These are phyloP conservation scores for Ampelomyces quisqualis DNA, from an alignment of 2,329 filamentous ascomycete genomes.

Conservation along the genomic window DNA sequence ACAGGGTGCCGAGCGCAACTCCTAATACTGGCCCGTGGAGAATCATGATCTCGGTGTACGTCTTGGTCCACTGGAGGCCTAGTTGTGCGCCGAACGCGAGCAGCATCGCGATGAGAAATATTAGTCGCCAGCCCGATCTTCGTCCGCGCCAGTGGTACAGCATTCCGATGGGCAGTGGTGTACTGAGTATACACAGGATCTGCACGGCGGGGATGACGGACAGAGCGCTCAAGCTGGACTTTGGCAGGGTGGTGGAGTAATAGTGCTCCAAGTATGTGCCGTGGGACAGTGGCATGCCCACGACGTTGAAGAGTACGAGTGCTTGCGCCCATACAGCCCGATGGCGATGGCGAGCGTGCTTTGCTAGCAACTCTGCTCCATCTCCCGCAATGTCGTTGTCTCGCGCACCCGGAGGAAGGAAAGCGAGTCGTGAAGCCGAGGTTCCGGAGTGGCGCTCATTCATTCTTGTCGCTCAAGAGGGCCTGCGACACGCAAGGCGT, in stretches of 20 bases:
- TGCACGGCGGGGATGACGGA: slow-evolving; percentile 14
- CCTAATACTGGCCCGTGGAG: slow-evolving; percentile 21
- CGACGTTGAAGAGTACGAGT: slow-evolving; percentile 27
- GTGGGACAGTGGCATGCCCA: slow-evolving; percentile 28
- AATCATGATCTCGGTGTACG: not conserved
- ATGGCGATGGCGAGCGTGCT: slow-evolving; percentile 2
- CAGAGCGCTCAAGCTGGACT: slow-evolving; percentile 8
- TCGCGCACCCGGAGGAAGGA: not conserved
- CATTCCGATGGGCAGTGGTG: not conserved
- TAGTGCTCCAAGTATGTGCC: slow-evolving; percentile 26
- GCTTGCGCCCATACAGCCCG: slow-evolving; percentile 20
- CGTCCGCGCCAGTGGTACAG: slow-evolving; percentile 8
- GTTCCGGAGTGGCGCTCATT: not conserved
- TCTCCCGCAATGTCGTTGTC: not conserved
- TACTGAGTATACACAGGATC: slow-evolving; percentile 16
- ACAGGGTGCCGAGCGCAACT: slow-evolving; percentile 15
- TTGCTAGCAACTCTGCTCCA: not conserved
- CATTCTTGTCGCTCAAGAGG: not conserved
- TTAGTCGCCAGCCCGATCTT: slow-evolving; percentile 3
- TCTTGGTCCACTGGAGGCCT: not conserved
- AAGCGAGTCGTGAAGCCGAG: not conserved
- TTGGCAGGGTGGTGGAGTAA: slow-evolving; percentile 14
- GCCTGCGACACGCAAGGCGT: not conserved
- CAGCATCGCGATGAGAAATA: not conserved
- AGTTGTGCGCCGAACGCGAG: not conserved